A percentile compares a stretch with the other conserved stretches of the same genome.
phyloP scores from a whole-genome alignment of 2,329 filamentous ascomycete genomes.

The Sarocladiaceae sp. region DNA sequence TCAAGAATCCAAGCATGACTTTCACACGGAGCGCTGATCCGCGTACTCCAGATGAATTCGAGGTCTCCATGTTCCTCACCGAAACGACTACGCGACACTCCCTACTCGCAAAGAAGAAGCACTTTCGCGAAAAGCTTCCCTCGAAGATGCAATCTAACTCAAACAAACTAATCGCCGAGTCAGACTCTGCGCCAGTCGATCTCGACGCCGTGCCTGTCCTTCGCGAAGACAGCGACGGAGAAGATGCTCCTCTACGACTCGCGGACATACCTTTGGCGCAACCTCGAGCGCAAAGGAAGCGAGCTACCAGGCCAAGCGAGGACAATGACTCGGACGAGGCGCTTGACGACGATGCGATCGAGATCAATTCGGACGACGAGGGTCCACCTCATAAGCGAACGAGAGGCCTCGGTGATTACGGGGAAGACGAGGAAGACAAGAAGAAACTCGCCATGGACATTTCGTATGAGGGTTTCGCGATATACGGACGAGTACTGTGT shows the following conservation, averaged over 20 bases:
- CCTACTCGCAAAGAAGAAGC: conserved; percentile 80
- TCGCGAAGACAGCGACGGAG: conserved; percentile 44
- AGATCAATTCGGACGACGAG: conserved; percentile 34
- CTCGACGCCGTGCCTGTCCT: conserved; percentile 33
- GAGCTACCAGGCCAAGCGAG: conserved; percentile 14
- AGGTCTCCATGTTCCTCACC: conserved; percentile 90
- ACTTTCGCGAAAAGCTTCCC: conserved; percentile 57
- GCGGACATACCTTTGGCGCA: conserved; percentile 29
- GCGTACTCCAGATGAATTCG: conserved; percentile 69
- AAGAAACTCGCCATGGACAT: conserved; percentile 88
- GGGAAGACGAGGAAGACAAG: conserved; percentile 61
- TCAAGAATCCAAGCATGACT: too few species aligned
- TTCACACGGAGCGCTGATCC: too few species aligned
- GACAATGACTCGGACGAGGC: conserved; percentile 23
- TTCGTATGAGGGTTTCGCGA: conserved; percentile 91
- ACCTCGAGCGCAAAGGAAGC: conserved; percentile 16
- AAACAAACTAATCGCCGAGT: conserved; percentile 53
- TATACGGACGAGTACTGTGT: conserved; percentile 89
- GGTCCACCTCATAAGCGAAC: conserved; percentile 42
- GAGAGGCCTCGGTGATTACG: conserved; percentile 22
- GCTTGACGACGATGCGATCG: conserved; percentile 30
- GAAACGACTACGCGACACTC: conserved; percentile 83
- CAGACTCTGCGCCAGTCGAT: conserved; percentile 49
- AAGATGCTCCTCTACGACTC: conserved; percentile 22
- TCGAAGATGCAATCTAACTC: conserved; percentile 58